These are phyloP conservation scores for Populus deltoides DNA, from an alignment of 345 rosid species.

Conservation along the genomic window DNA sequence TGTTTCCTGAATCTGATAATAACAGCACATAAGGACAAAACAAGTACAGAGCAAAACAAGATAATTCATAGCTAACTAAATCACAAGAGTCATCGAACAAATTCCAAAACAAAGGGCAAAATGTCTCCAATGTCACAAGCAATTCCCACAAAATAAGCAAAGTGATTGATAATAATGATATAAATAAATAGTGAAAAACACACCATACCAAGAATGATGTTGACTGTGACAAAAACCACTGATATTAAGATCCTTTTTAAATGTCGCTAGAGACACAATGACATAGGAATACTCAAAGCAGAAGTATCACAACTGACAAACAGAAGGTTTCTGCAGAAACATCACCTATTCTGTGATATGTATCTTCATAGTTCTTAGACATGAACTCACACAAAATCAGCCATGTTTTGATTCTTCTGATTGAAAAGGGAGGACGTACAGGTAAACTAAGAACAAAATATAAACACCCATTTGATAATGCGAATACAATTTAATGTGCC, in stretches of 20 bases:
- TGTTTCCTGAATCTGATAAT: constrained; percentile 69
- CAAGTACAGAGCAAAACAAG: not conserved
- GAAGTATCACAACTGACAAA: not conserved
- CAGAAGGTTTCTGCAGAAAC: not conserved
- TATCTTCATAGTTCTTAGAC: not conserved
- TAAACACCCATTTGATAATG: not conserved
- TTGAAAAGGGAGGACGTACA: not conserved
- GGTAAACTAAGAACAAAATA: not conserved
- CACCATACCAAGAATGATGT: not conserved
- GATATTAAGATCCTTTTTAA: not conserved
- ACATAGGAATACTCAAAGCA: not conserved
- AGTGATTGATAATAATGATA: not conserved
- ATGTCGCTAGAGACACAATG: not conserved
- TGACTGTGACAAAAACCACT: not conserved
- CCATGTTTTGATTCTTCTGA: not conserved
- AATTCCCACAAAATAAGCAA: not conserved
- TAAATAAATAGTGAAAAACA: not conserved
- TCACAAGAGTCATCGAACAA: not conserved
- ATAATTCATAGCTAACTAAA: not conserved
- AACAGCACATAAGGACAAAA: constrained; percentile 5
- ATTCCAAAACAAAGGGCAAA: not conserved
- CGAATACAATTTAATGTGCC: not conserved
- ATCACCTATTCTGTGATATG: not conserved
- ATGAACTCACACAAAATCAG: not conserved
- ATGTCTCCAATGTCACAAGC: not conserved